Base-by-base conservation (phyloP, 2,329 filamentous ascomycete genomes). In the Geosmithia putterillii region DNA sequence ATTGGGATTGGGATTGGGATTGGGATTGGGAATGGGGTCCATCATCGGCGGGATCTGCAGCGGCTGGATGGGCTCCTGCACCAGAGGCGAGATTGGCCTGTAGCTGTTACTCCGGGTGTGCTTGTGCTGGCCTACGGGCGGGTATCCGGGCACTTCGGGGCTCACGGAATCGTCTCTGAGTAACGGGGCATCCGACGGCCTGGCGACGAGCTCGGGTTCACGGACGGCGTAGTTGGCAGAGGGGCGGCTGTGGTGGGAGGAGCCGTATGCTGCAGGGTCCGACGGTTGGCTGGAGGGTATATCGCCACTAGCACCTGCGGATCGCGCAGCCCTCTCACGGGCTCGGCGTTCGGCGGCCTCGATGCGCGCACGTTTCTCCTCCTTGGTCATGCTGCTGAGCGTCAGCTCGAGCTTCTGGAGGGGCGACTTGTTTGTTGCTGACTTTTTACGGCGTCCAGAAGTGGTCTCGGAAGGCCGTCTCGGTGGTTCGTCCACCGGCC, bases 321-420 rank as follows among this genome's bases (percentile, higher is more conserved):
- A 58, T 20, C 63, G 59, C 34, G 70, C 70, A 12, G 66, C 69
- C 51, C 70, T 71, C 54, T 90, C 81, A 51, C 80, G 76, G 17
- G 81, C 75, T 38, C 76, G 74, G 51, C 79, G 72, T 59, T 95
- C 90, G 6, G 87, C 87, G 53, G 90, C 84, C 57, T 88, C 76
- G 4, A 90, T 79, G 40, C 86, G 76, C 8, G 88, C 87, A 50
- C 90, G 76, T 61, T 94, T 94, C 63, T 95, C 89, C 64, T 95
- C 89, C 61, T 95, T 96, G 60, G 85, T 95, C 61, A 95, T 90
- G 63, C 85, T 88, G 61, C 83, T 84, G 55, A 96, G 74, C 54
- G 86, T 92, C 56, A 86, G 78, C 67, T 98, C 90, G 51, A 98
- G 76, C 67, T 83, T 92, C 62, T 98, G 90, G 42, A 98, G 73